Percentiles rank a stretch among this genome's conserved stretches.
These are phyloP conservation scores for Isabelozyma gotoi DNA, from an alignment of 805 yeast genomes.

Conservation along the genomic window DNA sequence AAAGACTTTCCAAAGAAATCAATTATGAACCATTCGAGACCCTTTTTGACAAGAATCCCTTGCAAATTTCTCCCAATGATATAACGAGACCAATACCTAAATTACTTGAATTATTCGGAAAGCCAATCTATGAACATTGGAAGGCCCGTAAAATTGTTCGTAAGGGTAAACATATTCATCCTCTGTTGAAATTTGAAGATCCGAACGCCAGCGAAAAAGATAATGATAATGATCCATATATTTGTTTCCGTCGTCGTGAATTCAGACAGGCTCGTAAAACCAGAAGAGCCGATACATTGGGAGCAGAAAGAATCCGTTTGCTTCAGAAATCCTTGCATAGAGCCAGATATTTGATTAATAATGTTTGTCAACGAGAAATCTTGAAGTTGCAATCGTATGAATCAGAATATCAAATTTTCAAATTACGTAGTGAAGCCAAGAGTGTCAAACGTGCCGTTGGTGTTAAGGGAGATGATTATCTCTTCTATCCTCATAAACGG, in stretches of 20 bases:
- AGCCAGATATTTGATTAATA: conserved; percentile 66
- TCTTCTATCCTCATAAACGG: conserved; percentile 73
- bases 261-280: conserved; percentile 95
- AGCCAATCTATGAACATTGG: conserved; percentile 78
- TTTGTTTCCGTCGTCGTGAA: conserved; percentile 93
- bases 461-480: conserved; percentile 82
- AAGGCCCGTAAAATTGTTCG: conserved; percentile 66
- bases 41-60: conserved; percentile 49
- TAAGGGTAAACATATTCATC: conserved; percentile 69
- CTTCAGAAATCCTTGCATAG: conserved; percentile 74
- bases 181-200: conserved; percentile 80
- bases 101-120: conserved; percentile 62
- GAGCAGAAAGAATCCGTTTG: conserved; percentile 76
- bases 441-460: conserved; percentile 71
- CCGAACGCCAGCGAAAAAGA: conserved; percentile 75
- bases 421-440: conserved; percentile 70
- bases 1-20: conserved; percentile 55
- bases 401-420: conserved; percentile 66
- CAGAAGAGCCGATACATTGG: conserved; percentile 87
- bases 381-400: conserved; percentile 60
- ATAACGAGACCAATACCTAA: conserved; percentile 45
- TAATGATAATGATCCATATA: conserved; percentile 86
- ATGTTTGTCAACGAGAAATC: conserved; percentile 75
- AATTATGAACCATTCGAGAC: conserved; percentile 58
- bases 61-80: conserved; percentile 10